These are phyloP conservation scores for Tardiomyces blankii DNA, from an alignment of 1,139 yeast species.

Conservation along the genomic window DNA sequence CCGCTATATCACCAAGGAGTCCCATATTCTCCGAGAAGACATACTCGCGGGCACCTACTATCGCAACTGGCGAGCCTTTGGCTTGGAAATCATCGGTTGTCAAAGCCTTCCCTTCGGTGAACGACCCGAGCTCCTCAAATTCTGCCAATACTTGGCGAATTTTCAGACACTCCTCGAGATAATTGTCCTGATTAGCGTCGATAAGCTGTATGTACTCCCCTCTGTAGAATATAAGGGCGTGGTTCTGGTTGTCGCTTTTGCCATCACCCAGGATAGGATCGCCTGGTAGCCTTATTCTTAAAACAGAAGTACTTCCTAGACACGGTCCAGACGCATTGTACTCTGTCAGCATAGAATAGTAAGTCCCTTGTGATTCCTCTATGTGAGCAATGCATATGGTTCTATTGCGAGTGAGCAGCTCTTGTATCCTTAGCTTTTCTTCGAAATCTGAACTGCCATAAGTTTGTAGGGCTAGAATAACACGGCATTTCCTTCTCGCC, in stretches of 20 bases:
- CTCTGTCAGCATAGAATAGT: too few relatives aligned
- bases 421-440: too few relatives aligned
- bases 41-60: slow-evolving; percentile 80
- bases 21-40: slow-evolving; percentile 83
- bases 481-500: slow-evolving; percentile 51
- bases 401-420: too few relatives aligned
- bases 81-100: too few relatives aligned
- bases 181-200: slow-evolving; percentile 85
- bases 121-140: slow-evolving; percentile 46
- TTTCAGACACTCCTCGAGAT: slow-evolving; percentile 74
- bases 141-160: slow-evolving; percentile 69
- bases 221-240: slow-evolving; percentile 62
- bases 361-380: too few relatives aligned
- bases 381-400: too few relatives aligned
- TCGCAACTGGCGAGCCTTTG: slow-evolving; percentile 51
- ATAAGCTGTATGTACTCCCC: slow-evolving; percentile 84
- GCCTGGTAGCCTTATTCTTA: slow-evolving; percentile 51
- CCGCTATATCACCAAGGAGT: slow-evolving; percentile 82
- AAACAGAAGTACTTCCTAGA: too few relatives aligned
- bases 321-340: too few relatives aligned
- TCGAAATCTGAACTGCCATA: slow-evolving; percentile 39
- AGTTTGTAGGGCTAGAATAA: slow-evolving; percentile 63
- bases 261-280: slow-evolving; percentile 88
- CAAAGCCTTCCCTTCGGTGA: slow-evolving; percentile 16
- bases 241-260: slow-evolving; percentile 78